Evolutionary conservation across 202 grass and related monocot species (phyloP).

Genomic region (Saccharum hybrid): DNA sequence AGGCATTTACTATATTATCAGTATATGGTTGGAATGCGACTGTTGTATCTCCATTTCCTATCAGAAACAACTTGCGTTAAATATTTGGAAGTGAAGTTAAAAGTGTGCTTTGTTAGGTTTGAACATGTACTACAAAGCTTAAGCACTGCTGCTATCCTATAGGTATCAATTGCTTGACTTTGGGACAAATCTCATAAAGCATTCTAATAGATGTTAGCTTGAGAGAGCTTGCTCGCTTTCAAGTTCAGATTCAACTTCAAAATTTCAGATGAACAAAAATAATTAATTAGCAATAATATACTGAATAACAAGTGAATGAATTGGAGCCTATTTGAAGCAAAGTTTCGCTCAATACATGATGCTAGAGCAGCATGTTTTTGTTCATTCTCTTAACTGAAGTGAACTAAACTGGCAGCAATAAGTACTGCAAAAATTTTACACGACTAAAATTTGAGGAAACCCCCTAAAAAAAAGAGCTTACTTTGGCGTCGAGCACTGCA

Average conservation of each 20-base stretch:
- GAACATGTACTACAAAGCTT: background rate
- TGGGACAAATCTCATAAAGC: background rate
- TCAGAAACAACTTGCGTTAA: background rate
- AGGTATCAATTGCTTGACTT: background rate
- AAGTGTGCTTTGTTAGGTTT: background rate
- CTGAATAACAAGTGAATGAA: background rate
- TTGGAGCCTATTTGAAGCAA: background rate
- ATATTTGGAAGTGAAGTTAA: background rate
- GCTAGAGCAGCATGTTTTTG: background rate
- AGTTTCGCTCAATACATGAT: background rate
- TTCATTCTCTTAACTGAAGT: background rate
- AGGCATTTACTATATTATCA: background rate
- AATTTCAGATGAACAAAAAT: background rate
- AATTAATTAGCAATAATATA: too few relatives aligned
- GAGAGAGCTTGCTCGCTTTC: background rate
- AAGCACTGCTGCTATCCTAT: background rate
- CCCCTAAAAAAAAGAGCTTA: background rate
- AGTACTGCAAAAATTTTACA: background rate
- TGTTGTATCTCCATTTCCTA: background rate
- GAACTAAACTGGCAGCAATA: background rate
- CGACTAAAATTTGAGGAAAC: background rate
- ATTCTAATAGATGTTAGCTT: background rate
- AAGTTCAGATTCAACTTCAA: background rate
- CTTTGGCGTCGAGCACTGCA: background rate
- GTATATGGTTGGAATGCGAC: background rate